phyloP scores from a whole-genome alignment of 257 asterid genomes.

The Avicennia marina region DNA sequence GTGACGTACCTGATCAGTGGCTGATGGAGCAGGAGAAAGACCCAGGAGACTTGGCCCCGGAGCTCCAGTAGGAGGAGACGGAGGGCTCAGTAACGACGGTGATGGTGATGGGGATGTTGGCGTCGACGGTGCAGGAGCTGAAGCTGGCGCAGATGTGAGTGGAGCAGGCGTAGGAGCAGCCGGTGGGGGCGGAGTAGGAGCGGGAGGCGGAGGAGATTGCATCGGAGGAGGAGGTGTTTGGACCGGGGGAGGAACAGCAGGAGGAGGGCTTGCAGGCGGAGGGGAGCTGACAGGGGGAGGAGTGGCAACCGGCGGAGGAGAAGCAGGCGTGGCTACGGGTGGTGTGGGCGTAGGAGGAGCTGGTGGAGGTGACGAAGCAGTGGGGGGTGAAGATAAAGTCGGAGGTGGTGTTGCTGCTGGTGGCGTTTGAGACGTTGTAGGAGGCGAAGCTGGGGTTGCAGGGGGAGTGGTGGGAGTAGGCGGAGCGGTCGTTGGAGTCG shows the following conservation, averaged over 20 bases:
- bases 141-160: conserved; percentile 31
- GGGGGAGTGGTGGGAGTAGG: conserved; percentile 18
- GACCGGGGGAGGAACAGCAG: conserved; percentile 23
- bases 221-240: conserved; percentile 27
- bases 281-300: conserved; percentile 27
- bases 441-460: conserved; percentile 33
- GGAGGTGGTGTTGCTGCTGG: conserved; percentile 34
- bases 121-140: no score
- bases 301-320: conserved; percentile 25
- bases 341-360: conserved; percentile 4
- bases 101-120: conserved; percentile 19
- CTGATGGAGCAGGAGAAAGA: conserved; percentile 59
- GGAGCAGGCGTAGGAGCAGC: conserved; percentile 49
- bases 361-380: conserved; percentile 27
- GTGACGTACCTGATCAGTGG: conserved; percentile 55
- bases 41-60: conserved; percentile 46
- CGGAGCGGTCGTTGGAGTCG: conserved; percentile 11
- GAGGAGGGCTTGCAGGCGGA: conserved; percentile 15
- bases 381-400: conserved; percentile 25
- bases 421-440: conserved; percentile 24
- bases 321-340: background rate
- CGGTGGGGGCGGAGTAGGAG: conserved; percentile 55
- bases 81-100: conserved; percentile 55
- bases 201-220: conserved; percentile 42
- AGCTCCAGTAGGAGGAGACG: conserved; percentile 57